Evolutionary conservation across 371 early-diverging fungal species (phyloP).

Genomic region (Circinella minor): DNA sequence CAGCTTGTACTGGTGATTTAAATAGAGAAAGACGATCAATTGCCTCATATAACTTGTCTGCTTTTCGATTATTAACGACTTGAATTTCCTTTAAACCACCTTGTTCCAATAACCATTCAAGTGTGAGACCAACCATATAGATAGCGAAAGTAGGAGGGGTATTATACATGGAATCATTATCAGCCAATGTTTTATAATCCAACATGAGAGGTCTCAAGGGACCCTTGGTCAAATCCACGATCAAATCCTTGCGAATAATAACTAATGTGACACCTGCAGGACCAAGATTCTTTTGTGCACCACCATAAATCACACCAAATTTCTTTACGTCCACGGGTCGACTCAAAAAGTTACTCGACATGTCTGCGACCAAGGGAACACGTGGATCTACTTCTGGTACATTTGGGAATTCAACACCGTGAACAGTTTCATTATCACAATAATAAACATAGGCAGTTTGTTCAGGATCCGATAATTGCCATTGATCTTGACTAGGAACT

Average conservation of each 20-base stretch:
- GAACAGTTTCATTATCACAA: slow-evolving; percentile 97
- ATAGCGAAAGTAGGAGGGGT: slow-evolving; percentile 97
- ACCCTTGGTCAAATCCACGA: slow-evolving; percentile 56
- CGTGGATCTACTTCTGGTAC: slow-evolving; percentile 62
- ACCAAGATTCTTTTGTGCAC: slow-evolving; percentile 98
- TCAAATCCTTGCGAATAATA: slow-evolving; percentile 88
- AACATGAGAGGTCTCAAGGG: slow-evolving; percentile 80
- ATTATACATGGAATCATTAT: slow-evolving; percentile 91
- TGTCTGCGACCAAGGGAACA: slow-evolving; percentile 93
- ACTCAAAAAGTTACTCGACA: slow-evolving; percentile 93
- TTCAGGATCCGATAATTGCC: slow-evolving; percentile 72
- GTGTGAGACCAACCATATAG: slow-evolving; percentile 87
- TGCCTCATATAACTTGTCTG: slow-evolving; percentile 69
- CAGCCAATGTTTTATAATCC: slow-evolving; percentile 82
- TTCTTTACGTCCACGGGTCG: slow-evolving; percentile 82
- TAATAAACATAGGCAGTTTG: slow-evolving; percentile 89
- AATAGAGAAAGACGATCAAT: slow-evolving; percentile 75
- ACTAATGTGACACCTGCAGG: slow-evolving; percentile 94
- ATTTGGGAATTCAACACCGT: slow-evolving; percentile 88
- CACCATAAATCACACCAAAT: slow-evolving; percentile 91
- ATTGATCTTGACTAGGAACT: slow-evolving; percentile 46
- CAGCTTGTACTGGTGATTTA: slow-evolving; percentile 67
- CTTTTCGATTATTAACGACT: slow-evolving; percentile 67
- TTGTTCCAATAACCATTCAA: slow-evolving; percentile 77
- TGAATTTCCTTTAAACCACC: slow-evolving; percentile 82